Evolutionary conservation across 768 basidiomycete genomes (phyloP).

Genomic region (Leccinellum rugosiceps): DNA sequence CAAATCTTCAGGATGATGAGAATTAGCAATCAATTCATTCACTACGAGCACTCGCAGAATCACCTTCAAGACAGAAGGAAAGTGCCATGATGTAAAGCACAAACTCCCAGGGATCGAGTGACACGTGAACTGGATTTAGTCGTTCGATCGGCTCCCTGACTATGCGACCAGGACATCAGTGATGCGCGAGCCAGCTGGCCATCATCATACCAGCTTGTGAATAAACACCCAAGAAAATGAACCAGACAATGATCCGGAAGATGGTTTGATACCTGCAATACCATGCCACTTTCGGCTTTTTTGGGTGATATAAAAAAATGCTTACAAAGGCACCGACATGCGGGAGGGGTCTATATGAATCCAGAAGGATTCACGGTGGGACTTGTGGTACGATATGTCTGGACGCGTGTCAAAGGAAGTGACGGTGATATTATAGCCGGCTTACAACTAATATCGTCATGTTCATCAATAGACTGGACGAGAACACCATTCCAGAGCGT

Average conservation of each 20-base stretch:
- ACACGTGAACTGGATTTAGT: slow-evolving; percentile 48
- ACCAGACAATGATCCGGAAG: slow-evolving; percentile 74
- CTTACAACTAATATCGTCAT: slow-evolving; percentile 78
- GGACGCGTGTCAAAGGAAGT: slow-evolving; percentile 7
- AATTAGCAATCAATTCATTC: slow-evolving; percentile 45
- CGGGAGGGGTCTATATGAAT: slow-evolving; percentile 73
- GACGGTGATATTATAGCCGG: background rate
- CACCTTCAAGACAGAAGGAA: slow-evolving; percentile 80
- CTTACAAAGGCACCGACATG: slow-evolving; percentile 73
- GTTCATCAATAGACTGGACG: slow-evolving; percentile 71
- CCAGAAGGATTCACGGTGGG: slow-evolving; percentile 55
- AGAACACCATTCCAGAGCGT: slow-evolving; percentile 81
- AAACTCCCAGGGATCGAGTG: slow-evolving; percentile 80
- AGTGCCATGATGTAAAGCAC: slow-evolving; percentile 75
- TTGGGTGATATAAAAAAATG: background rate
- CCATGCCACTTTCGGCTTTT: background rate
- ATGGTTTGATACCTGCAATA: slow-evolving; percentile 76
- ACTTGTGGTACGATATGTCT: slow-evolving; percentile 70
- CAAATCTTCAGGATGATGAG: slow-evolving; percentile 17
- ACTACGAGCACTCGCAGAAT: slow-evolving; percentile 8
- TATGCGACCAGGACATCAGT: slow-evolving; percentile 22
- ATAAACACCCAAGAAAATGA: slow-evolving; percentile 75
- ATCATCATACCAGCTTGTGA: slow-evolving; percentile 69
- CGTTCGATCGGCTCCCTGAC: slow-evolving; percentile 78
- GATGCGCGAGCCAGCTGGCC: background rate